These are phyloP conservation scores for Pezicula neosporulosa DNA, from an alignment of 2,329 filamentous ascomycete species.

Conservation along the genomic window DNA sequence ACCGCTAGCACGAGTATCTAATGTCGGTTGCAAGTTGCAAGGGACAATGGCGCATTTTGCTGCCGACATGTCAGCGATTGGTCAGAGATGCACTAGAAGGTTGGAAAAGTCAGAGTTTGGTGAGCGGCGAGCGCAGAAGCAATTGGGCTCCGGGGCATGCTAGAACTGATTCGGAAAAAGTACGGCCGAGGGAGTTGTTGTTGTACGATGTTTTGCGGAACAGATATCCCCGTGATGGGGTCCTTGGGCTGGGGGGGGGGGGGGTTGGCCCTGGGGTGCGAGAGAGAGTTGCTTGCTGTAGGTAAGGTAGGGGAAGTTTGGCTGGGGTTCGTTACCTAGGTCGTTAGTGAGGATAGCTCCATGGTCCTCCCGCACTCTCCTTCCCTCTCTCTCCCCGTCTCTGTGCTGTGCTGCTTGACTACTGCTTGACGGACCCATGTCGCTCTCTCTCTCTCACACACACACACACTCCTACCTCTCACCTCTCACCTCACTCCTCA, in stretches of 20 bases:
- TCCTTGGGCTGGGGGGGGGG: too few species aligned
- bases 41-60: too few species aligned
- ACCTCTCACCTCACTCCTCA: neutral
- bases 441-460: neutral
- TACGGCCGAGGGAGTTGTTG: constrained; percentile 6
- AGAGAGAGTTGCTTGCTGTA: too few species aligned
- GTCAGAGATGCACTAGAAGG: neutral
- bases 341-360: too few species aligned
- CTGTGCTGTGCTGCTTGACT: too few species aligned
- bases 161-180: constrained; percentile 8
- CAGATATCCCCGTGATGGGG: constrained; percentile 4
- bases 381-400: too few species aligned
- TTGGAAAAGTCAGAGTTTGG: neutral
- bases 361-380: too few species aligned
- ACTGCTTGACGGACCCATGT: too few species aligned
- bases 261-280: neutral
- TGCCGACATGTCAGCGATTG: too few species aligned
- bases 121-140: neutral
- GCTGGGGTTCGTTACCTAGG: too few species aligned
- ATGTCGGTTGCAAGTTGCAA: too few species aligned
- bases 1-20: too few species aligned
- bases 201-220: constrained; percentile 4
- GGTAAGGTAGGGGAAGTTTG: neutral
- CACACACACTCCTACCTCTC: neutral
- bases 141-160: neutral